Conservation (phyloP, 1,284 basidiomycete genomes). For the Ustilago trichophora region DNA sequence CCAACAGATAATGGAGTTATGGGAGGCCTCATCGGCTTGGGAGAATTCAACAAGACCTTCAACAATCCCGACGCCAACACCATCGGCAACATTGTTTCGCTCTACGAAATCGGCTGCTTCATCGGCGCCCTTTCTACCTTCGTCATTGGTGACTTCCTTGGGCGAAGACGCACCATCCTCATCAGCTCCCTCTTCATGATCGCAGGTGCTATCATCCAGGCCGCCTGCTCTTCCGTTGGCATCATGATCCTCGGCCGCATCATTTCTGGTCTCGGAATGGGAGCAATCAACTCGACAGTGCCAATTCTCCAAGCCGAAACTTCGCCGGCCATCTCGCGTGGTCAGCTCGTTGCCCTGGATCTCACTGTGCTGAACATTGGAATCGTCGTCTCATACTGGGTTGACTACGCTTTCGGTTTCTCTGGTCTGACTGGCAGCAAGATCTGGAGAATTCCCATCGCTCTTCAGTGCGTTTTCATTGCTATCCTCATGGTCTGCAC, state of each 20-base stretch:
- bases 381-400: constrained; percentile 72
- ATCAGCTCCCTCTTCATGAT: constrained; percentile 71
- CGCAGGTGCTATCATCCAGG: constrained; percentile 74
- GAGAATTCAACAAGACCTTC: constrained; percentile 41
- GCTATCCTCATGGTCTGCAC: constrained; percentile 73
- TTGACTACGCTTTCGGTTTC: constrained; percentile 68
- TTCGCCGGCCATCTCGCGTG: constrained; percentile 73
- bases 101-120: constrained; percentile 49
- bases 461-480: constrained; percentile 75
- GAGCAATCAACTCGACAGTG: constrained; percentile 74
- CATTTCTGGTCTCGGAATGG: constrained; percentile 75
- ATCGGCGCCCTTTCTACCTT: constrained; percentile 41
- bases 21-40: constrained; percentile 22
- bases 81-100: constrained; percentile 49
- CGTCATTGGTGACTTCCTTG: constrained; percentile 37
- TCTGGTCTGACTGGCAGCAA: constrained; percentile 70
- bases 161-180: constrained; percentile 44
- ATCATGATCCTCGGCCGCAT: constrained; percentile 75
- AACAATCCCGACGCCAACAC: constrained; percentile 41
- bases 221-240: constrained; percentile 71
- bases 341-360: constrained; percentile 76
- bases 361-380: constrained; percentile 76
- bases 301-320: constrained; percentile 76
- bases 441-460: constrained; percentile 77
- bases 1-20: constrained; percentile 38